Conservation (phyloP, 2,329 filamentous ascomycete species). For the Aspergillus pseudotamarii region DNA sequence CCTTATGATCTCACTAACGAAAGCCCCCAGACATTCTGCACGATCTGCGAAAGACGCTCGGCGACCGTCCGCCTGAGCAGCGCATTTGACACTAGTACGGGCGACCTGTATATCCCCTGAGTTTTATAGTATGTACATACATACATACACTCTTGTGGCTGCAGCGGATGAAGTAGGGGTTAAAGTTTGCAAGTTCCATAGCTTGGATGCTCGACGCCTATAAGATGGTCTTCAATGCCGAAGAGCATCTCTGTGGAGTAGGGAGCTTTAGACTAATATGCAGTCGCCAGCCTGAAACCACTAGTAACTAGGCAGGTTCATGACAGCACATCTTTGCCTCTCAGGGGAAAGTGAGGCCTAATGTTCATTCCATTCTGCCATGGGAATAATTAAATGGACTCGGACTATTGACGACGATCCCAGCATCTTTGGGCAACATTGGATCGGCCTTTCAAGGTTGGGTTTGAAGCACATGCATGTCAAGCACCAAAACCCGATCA, state of each 20-base stretch:
- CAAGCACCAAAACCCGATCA: not conserved
- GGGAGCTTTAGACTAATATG: not conserved
- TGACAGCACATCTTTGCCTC: constrained; percentile 3
- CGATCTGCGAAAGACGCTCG: not conserved
- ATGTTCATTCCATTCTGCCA: constrained; percentile 1
- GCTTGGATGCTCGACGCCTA: not conserved
- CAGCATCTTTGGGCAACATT: constrained; percentile 3
- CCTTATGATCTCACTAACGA: not conserved
- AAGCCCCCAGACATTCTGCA: not conserved
- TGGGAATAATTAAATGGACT: constrained; percentile 9
- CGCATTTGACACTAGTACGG: too few species aligned
- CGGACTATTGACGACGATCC: constrained; percentile 17
- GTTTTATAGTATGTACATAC: not conserved
- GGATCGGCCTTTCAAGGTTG: not conserved
- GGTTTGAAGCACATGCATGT: constrained; percentile 2
- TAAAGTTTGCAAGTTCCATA: not conserved
- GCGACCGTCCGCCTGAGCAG: not conserved
- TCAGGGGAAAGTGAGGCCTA: not conserved
- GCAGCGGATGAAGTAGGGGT: not conserved
- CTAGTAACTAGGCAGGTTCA: not conserved
- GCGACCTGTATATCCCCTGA: not conserved
- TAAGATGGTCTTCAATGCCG: constrained; percentile 2
- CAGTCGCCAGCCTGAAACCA: not conserved
- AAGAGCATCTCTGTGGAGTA: not conserved
- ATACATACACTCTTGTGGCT: not conserved